These are phyloP conservation scores for Boletus rubropictus DNA, from an alignment of 768 basidiomycete species.

Conservation along the genomic window DNA sequence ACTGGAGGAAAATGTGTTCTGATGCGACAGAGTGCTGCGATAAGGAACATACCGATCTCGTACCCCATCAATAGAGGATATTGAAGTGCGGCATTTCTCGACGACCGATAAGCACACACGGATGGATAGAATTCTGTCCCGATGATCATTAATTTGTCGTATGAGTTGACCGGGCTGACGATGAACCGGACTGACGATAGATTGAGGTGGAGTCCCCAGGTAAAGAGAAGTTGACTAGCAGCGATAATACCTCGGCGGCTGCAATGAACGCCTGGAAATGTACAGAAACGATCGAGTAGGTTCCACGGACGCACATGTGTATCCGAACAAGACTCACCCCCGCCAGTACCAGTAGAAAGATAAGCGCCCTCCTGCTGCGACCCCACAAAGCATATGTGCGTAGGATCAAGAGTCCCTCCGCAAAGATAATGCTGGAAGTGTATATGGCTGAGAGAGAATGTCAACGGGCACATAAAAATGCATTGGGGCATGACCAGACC, in stretches of 20 bases:
- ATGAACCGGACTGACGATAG: conserved; percentile 23
- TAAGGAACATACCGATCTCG: conserved; percentile 17
- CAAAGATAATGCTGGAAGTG: conserved; percentile 10
- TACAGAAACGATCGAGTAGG: neutral
- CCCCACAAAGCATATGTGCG: conserved; percentile 26
- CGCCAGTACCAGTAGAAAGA: conserved; percentile 16
- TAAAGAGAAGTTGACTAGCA: conserved; percentile 4
- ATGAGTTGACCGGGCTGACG: neutral
- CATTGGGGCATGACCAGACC: conserved; percentile 1
- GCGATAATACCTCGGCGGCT: conserved; percentile 9
- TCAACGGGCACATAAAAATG: neutral
- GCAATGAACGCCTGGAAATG: conserved; percentile 13
- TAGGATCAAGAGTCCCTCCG: conserved; percentile 21
- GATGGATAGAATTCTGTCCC: conserved; percentile 19
- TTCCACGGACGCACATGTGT: too few relatives aligned
- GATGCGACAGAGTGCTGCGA: neutral
- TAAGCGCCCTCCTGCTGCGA: conserved; percentile 13
- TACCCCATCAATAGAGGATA: conserved; percentile 17
- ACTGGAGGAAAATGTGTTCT: conserved; percentile 8
- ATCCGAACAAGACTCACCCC: conserved; percentile 8
- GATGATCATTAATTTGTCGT: neutral
- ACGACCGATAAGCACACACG: conserved; percentile 11
- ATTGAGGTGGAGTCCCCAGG: conserved; percentile 14
- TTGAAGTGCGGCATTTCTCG: conserved; percentile 11
- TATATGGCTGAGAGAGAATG: conserved; percentile 8